Evolutionary conservation across 2,329 filamentous ascomycete species (phyloP), one percentile per base, ranked within the genome.

Genomic region (Parastagonospora avenae): DNA sequence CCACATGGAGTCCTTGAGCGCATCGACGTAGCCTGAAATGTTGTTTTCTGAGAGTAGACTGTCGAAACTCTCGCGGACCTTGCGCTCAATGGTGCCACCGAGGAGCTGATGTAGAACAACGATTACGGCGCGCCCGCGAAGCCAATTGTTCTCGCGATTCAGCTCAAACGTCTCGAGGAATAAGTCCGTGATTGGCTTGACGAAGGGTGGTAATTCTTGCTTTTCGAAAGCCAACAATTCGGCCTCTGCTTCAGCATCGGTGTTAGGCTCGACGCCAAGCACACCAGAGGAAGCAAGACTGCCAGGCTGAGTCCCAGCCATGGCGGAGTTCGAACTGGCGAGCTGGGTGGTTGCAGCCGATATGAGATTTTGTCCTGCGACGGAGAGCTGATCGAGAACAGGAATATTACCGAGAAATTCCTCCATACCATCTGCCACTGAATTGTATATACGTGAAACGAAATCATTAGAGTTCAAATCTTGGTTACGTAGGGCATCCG

Each of bases 171-270:
- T 85, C 71, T 99, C 94, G 12, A 99, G 83, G 75, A 99, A 99
- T 53, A 99, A 87, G 73, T 99, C 94, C 74, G 92, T 97, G 55
- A 99, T 97, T 4, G 94, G 95, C 71, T 97, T 99, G 65, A 99
- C 94, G 67, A 99, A 97, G 1, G 94, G 94, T 68, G 96, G 92
- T 2, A 92, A 80, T 63, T 96, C 91, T 55, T 72, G 70, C 42
- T 71, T 88, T 74, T 97, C 93, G 66, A 96, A 97, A 0, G 93
- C 93, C 50, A 92, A 90, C 42, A 99, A 79, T 74, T 97, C 94
- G 0, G 93, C 93, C 74, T 97, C 92, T 0, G 92, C 94, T 76
- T 97, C 94, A 2, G 81, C 83, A 14, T 82, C 77, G 4, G 80
- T 80, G 19, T 77, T 74, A 8, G 77, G 76, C 50, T 82, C 77